phyloP scores from a whole-genome alignment of 2,329 filamentous ascomycete species.

The Penicillium capsulatum region DNA sequence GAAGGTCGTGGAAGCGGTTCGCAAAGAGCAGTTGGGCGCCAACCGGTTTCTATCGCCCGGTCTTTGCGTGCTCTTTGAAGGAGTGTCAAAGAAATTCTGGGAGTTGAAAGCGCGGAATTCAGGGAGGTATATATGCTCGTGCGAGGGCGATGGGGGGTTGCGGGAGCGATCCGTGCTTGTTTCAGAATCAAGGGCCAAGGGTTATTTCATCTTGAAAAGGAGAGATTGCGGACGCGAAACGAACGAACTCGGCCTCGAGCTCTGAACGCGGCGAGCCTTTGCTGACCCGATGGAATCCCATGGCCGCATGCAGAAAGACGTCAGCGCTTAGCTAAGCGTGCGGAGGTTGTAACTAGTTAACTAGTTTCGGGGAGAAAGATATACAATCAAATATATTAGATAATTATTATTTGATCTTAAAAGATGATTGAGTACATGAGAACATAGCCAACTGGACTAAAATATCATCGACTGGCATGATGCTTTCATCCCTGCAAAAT shows the following conservation, averaged over 20 bases:
- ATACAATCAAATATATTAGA: too few species aligned
- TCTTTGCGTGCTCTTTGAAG: not conserved
- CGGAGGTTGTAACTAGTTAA: too few species aligned
- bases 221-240: slow-evolving; percentile 3
- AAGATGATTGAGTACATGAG: too few species aligned
- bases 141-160: slow-evolving; percentile 20
- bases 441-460: too few species aligned
- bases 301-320: slow-evolving; percentile 26
- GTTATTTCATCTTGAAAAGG: slow-evolving; percentile 9
- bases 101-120: slow-evolving; percentile 8
- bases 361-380: too few species aligned
- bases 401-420: too few species aligned
- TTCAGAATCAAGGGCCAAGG: slow-evolving; percentile 25
- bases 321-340: slow-evolving; percentile 27
- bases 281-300: slow-evolving; percentile 20
- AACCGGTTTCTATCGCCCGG: not conserved
- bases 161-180: slow-evolving; percentile 34
- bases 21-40: not conserved
- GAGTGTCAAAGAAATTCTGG: not conserved
- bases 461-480: too few species aligned
- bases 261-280: not conserved
- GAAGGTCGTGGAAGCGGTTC: slow-evolving; percentile 2
- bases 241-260: not conserved
- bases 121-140: slow-evolving; percentile 12
- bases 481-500: too few species aligned